phyloP scores from a whole-genome alignment of 306 rosid genomes.

The Corylus heterophylla region DNA sequence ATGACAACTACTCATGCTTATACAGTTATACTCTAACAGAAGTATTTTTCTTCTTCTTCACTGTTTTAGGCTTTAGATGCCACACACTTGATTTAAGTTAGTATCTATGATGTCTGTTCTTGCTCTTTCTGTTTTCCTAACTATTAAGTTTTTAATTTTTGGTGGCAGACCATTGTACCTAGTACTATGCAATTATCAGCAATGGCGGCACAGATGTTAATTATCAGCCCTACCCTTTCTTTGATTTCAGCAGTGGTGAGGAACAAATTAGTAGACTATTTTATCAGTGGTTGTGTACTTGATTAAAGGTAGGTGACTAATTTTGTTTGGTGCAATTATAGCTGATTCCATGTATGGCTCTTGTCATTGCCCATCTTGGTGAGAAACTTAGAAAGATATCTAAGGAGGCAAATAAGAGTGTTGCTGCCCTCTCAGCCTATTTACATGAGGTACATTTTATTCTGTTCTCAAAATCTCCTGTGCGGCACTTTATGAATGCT shows the following conservation, averaged over 20 bases:
- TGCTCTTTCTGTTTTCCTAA: not conserved
- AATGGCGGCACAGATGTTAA: conserved; percentile 73
- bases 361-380: conserved; percentile 66
- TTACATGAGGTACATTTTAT: conserved; percentile 66
- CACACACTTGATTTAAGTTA: conserved; percentile 2
- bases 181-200: conserved; percentile 74
- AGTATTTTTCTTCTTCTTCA: not conserved
- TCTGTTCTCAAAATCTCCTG: not conserved
- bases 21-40: too few species aligned
- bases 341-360: conserved; percentile 78
- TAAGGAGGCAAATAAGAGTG: conserved; percentile 55
- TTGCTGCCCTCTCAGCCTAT: conserved; percentile 83
- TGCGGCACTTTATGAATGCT: conserved; percentile 2
- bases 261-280: conserved; percentile 10
- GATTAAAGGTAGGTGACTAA: conserved; percentile 15
- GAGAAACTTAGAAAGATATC: conserved; percentile 68
- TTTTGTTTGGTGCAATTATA: conserved; percentile 28
- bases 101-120: not conserved
- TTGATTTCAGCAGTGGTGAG: conserved; percentile 75
- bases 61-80: not conserved
- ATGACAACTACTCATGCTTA: too few species aligned
- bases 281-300: conserved; percentile 4
- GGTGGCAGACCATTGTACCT: conserved; percentile 78
- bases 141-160: conserved; percentile 12
- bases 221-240: conserved; percentile 71